Percentiles rank a stretch among this genome's conserved stretches.
phyloP scores from a whole-genome alignment of 2,329 filamentous ascomycete species.

The Mycocentrospora acerina region DNA sequence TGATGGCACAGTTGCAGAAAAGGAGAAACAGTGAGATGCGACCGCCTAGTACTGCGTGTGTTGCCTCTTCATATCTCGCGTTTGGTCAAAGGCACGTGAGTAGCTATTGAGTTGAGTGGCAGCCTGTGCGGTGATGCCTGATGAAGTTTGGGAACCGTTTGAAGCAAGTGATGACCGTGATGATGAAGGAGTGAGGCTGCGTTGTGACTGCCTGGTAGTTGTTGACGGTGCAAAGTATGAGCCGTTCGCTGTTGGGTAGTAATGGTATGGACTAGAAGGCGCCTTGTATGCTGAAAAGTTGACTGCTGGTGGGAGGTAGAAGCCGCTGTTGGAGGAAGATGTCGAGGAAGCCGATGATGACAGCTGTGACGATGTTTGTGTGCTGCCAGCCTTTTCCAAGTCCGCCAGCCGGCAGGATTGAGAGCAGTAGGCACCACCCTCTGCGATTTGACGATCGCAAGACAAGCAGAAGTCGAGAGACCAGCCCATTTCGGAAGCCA shows the following conservation, averaged over 20 bases:
- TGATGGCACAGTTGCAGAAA: slow-evolving; percentile 8
- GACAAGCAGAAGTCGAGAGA: slow-evolving; percentile 90
- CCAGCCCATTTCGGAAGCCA: slow-evolving; percentile 62
- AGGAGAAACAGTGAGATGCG: slow-evolving; percentile 1
- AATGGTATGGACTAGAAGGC: slow-evolving; percentile 49
- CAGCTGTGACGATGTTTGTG: slow-evolving; percentile 42
- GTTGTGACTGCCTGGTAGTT: slow-evolving; percentile 33
- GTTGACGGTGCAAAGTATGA: slow-evolving; percentile 42
- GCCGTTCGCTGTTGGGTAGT: slow-evolving; percentile 36
- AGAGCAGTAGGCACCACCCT: slow-evolving; percentile 81
- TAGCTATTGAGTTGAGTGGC: slow-evolving; percentile 81
- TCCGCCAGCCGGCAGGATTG: slow-evolving; percentile 88
- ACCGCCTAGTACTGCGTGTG: slow-evolving; percentile 33
- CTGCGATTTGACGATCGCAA: slow-evolving; percentile 84
- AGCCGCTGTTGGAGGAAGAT: slow-evolving; percentile 54
- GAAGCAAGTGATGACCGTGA: slow-evolving; percentile 85
- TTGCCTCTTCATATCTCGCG: slow-evolving; percentile 59
- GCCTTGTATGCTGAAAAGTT: slow-evolving; percentile 69
- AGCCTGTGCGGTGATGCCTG: slow-evolving; percentile 71
- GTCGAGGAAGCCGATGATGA: slow-evolving; percentile 58
- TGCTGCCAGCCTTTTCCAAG: slow-evolving; percentile 66
- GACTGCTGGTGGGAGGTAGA: slow-evolving; percentile 73
- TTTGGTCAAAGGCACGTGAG: slow-evolving; percentile 84
- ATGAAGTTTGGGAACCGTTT: slow-evolving; percentile 55
- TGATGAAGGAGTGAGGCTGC: slow-evolving; percentile 62